Conservation (phyloP, 768 basidiomycete genomes). For the Asterophora parasitica region DNA sequence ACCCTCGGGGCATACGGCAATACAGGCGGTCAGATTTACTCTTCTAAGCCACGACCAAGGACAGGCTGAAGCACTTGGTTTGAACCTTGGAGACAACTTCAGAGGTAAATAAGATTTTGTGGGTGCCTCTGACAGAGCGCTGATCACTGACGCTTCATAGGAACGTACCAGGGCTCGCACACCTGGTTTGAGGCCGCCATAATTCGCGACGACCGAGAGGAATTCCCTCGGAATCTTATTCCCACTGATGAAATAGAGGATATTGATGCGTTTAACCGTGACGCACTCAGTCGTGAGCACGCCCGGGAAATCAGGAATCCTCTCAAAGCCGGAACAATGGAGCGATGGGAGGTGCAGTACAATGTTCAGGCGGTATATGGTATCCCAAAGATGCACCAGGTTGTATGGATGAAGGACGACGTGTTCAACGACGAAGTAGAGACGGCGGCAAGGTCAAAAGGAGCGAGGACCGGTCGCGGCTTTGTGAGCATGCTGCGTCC, state of each 20-base stretch:
- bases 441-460: constrained; percentile 10
- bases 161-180: constrained; percentile 24
- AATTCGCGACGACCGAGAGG: constrained; percentile 21
- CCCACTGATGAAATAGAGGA: neutral
- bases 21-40: constrained; percentile 20
- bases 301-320: constrained; percentile 14
- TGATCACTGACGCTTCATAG: constrained; percentile 10
- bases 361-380: constrained; percentile 24
- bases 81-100: too few relatives aligned
- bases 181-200: constrained; percentile 32
- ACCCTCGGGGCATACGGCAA: constrained; percentile 8
- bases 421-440: constrained; percentile 8
- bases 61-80: constrained; percentile 10
- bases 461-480: constrained; percentile 14
- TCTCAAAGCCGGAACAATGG: constrained; percentile 3
- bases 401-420: constrained; percentile 21
- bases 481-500: constrained; percentile 17
- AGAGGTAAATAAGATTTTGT: too few relatives aligned
- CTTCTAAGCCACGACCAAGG: constrained; percentile 25
- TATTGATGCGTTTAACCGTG: neutral
- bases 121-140: too few relatives aligned
- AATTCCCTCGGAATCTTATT: too few relatives aligned
- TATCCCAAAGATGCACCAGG: constrained; percentile 13
- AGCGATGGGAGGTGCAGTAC: constrained; percentile 24
- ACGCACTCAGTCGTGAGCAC: neutral